Conservation (phyloP, 2,329 filamentous ascomycete species). For the Xylaria sp. region DNA sequence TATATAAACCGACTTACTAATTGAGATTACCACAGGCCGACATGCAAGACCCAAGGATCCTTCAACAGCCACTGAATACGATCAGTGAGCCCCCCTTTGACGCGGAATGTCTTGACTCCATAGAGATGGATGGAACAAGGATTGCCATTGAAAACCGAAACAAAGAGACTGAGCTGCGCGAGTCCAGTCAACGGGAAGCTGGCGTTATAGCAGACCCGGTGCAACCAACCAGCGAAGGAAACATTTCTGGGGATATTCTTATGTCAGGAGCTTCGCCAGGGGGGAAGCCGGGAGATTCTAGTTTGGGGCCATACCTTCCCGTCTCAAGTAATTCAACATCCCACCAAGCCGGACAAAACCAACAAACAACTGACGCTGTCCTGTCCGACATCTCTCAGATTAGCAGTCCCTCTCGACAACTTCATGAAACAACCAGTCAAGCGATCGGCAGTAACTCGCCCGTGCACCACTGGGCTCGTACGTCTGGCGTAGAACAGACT, state of each 20-base stretch:
- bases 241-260: background rate
- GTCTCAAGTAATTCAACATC: constrained; percentile 26
- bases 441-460: constrained; percentile 20
- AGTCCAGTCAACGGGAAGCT: background rate
- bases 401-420: constrained; percentile 41
- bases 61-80: constrained; percentile 50
- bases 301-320: background rate
- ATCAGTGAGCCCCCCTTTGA: constrained; percentile 8
- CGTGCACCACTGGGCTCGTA: background rate
- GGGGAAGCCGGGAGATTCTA: background rate
- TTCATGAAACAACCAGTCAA: constrained; percentile 37
- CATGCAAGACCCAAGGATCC: constrained; percentile 70
- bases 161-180: background rate
- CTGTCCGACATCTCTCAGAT: constrained; percentile 36
- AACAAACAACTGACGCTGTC: constrained; percentile 26
- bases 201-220: background rate
- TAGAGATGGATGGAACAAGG: background rate
- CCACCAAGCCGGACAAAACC: constrained; percentile 31
- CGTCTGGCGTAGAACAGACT: constrained; percentile 6
- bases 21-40: constrained; percentile 46
- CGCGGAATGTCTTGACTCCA: background rate
- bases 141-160: background rate
- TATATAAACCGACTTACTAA: constrained; percentile 4
- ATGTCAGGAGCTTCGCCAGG: background rate
- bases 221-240: background rate